Conservation (phyloP, 2,329 filamentous ascomycete genomes). For the Monosporascus sp. region DNA sequence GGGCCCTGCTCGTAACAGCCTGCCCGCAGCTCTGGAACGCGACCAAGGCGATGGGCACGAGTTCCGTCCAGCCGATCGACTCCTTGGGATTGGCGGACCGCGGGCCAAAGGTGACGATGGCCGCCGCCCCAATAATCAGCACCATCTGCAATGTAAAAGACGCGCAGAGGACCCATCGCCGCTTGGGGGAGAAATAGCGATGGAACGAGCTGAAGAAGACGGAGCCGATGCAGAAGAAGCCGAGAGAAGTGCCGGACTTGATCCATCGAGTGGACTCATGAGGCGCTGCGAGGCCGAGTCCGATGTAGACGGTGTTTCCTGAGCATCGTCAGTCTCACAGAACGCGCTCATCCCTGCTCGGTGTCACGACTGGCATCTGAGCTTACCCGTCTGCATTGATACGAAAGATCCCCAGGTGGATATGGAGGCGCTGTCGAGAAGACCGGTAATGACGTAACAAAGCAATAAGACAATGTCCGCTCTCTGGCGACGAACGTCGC, state of each 20-base stretch:
- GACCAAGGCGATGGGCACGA: constrained; percentile 63
- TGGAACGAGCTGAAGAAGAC: constrained; percentile 68
- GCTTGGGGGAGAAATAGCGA: constrained; percentile 53
- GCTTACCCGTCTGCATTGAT: constrained; percentile 73
- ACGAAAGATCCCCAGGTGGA: constrained; percentile 77
- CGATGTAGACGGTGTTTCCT: constrained; percentile 76
- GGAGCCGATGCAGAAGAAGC: constrained; percentile 66
- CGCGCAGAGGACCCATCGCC: constrained; percentile 58
- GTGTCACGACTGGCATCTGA: not conserved
- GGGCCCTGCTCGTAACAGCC: constrained; percentile 65
- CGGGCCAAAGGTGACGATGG: constrained; percentile 45
- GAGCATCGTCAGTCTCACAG: not conserved
- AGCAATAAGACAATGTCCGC: constrained; percentile 64
- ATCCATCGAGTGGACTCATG: constrained; percentile 56
- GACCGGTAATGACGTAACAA: constrained; percentile 72
- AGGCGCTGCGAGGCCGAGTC: constrained; percentile 63
- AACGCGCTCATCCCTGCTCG: too few relatives aligned
- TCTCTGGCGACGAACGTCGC: constrained; percentile 54
- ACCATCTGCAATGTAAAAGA: constrained; percentile 51
- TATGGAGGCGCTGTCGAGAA: constrained; percentile 71
- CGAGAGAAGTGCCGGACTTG: constrained; percentile 66
- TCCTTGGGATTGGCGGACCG: constrained; percentile 32
- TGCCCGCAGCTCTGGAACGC: constrained; percentile 77
- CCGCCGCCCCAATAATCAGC: constrained; percentile 47
- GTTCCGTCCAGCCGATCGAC: constrained; percentile 51